Percentiles rank a stretch among this genome's conserved stretches.
phyloP scores from a whole-genome alignment of 176 grass and related monocot species.

The Oryza nivara region DNA sequence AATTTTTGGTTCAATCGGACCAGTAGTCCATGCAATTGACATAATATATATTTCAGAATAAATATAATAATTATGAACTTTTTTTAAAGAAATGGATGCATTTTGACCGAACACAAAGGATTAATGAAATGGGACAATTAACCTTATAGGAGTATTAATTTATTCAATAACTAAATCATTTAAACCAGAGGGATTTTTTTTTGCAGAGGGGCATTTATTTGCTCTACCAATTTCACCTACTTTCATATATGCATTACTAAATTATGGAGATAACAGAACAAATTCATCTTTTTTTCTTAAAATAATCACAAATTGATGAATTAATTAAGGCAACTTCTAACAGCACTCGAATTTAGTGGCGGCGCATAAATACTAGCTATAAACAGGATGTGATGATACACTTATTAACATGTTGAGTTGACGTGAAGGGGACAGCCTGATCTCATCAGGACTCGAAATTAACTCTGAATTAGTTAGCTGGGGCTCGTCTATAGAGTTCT shows the following conservation, averaged over 20 bases:
- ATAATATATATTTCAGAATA: neutral
- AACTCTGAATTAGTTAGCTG: neutral
- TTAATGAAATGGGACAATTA: neutral
- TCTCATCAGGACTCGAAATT: neutral
- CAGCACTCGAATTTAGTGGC: neutral
- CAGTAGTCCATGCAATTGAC: too few species aligned
- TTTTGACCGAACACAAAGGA: neutral
- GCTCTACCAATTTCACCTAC: neutral
- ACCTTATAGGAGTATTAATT: too few species aligned
- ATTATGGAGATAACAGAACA: conserved; percentile 1
- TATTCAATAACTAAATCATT: too few species aligned
- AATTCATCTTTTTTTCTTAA: too few species aligned
- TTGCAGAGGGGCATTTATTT: too few species aligned
- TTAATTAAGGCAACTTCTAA: conserved; percentile 10
- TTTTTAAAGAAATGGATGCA: neutral
- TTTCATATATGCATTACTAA: neutral
- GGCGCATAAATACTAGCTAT: conserved; percentile 30
- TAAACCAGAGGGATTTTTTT: too few species aligned
- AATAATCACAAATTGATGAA: too few species aligned
- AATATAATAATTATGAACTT: neutral
- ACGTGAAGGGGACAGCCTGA: neutral
- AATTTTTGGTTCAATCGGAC: too few species aligned
- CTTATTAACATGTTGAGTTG: neutral
- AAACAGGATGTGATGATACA: conserved; percentile 11
- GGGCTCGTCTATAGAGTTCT: too few species aligned